phyloP scores from a whole-genome alignment of 495 filamentous ascomycete species.

The Clavariopsis aquatica region DNA sequence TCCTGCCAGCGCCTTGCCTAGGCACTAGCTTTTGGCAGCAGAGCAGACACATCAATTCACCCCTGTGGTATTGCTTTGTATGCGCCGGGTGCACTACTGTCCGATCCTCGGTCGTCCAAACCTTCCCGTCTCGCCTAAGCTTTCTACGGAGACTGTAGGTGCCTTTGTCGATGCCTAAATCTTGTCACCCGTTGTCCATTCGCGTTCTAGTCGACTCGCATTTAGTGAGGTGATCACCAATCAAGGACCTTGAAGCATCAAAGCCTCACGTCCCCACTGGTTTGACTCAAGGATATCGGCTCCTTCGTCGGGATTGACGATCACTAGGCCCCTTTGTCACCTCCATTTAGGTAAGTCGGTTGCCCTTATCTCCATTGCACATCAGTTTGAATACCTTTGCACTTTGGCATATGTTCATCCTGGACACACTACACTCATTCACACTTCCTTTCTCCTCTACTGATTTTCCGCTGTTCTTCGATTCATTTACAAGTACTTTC shows the following conservation, averaged over 20 bases:
- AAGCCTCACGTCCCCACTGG: constrained; percentile 35
- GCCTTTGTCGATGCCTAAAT: constrained; percentile 35
- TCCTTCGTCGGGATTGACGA: constrained; percentile 32
- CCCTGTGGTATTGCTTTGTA: neutral
- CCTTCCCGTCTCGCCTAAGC: constrained; percentile 10
- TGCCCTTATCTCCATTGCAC: constrained; percentile 8
- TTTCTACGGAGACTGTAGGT: constrained; percentile 17
- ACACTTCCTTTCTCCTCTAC: constrained; percentile 13
- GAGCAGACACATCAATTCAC: neutral
- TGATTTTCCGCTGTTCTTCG: constrained; percentile 6
- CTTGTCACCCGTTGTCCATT: constrained; percentile 32
- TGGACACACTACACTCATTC: constrained; percentile 18
- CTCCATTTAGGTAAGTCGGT: constrained; percentile 19
- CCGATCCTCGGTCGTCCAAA: constrained; percentile 9
- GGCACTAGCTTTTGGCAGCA: neutral
- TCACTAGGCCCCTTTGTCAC: constrained; percentile 13
- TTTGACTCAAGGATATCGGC: constrained; percentile 38
- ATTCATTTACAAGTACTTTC: constrained; percentile 15
- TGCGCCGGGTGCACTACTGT: neutral
- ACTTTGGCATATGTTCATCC: constrained; percentile 12
- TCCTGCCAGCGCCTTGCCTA: neutral
- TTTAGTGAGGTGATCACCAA: constrained; percentile 24
- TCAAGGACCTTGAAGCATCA: constrained; percentile 20
- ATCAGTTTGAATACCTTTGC: constrained; percentile 25
- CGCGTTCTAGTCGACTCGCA: constrained; percentile 31